These are phyloP conservation scores for Cladorrhinum samala DNA, from an alignment of 495 filamentous ascomycete species.

Conservation along the genomic window DNA sequence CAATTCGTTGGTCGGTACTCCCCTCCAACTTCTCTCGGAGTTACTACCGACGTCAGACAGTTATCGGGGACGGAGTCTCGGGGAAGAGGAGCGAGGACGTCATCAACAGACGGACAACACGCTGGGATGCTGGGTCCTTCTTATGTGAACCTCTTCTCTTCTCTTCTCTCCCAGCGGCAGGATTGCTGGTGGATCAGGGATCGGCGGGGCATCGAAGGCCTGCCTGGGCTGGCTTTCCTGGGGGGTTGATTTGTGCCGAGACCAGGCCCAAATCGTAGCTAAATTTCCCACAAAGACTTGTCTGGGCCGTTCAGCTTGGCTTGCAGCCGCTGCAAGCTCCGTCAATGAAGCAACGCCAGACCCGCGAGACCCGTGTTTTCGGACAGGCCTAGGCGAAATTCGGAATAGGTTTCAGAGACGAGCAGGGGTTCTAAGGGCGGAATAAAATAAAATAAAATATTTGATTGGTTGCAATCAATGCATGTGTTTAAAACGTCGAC, in stretches of 20 bases:
- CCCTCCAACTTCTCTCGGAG: no score
- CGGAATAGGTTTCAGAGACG: constrained; percentile 1
- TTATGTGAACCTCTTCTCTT: not conserved
- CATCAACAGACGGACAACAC: constrained; percentile 5
- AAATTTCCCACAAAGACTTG: constrained; percentile 5
- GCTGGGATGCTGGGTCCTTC: not conserved
- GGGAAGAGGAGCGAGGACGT: constrained; percentile 11
- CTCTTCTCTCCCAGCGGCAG: not conserved
- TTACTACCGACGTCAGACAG: no score
- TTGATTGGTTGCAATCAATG: no score
- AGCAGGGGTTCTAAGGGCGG: not conserved
- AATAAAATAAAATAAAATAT: not conserved
- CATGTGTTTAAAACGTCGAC: no score
- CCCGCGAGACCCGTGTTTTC: not conserved
- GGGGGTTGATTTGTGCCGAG: not conserved
- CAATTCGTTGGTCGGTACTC: no score
- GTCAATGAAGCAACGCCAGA: not conserved
- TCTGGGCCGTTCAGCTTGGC: not conserved
- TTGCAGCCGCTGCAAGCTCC: not conserved
- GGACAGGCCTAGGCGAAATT: constrained; percentile 3
- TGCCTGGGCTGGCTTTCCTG: not conserved
- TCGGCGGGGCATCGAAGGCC: not conserved
- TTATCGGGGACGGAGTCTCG: no score
- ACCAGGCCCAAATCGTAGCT: not conserved
- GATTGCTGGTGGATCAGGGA: not conserved